Conservation (phyloP, 306 rosid genomes). For the Ammopiptanthus mongolicus region DNA sequence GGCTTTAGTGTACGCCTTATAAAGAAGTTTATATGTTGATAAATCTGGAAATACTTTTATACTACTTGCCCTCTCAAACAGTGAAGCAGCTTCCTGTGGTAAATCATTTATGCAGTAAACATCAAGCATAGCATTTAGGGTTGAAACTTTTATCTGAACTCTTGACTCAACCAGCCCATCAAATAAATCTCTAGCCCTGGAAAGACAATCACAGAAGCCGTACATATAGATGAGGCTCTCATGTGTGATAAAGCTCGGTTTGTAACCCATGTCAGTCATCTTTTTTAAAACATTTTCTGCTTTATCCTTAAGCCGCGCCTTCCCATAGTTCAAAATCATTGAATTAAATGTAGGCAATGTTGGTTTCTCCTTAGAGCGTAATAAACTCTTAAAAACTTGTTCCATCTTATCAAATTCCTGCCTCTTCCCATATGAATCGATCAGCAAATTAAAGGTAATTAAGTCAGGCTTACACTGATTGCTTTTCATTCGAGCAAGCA, state of each 20-base stretch:
- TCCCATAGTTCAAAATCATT: slow-evolving; percentile 89
- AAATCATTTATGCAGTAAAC: slow-evolving; percentile 88
- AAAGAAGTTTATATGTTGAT: slow-evolving; percentile 85
- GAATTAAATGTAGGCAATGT: slow-evolving; percentile 87
- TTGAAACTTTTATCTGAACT: slow-evolving; percentile 61
- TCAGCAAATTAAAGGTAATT: slow-evolving; percentile 75
- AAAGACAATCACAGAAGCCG: slow-evolving; percentile 71
- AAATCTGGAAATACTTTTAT: slow-evolving; percentile 46
- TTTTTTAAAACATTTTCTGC: slow-evolving; percentile 55
- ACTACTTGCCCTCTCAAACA: slow-evolving; percentile 48
- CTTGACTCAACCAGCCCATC: slow-evolving; percentile 57
- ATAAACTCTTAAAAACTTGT: slow-evolving; percentile 83
- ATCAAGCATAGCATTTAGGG: slow-evolving; percentile 85
- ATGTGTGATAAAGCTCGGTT: slow-evolving; percentile 67
- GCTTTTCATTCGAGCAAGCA: slow-evolving; percentile 76
- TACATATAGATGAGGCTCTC: slow-evolving; percentile 83
- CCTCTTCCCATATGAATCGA: slow-evolving; percentile 90
- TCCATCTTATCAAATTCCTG: slow-evolving; percentile 93
- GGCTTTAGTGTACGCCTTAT: slow-evolving; percentile 84
- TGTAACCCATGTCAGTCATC: slow-evolving; percentile 70
- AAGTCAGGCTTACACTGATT: slow-evolving; percentile 71
- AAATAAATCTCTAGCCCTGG: slow-evolving; percentile 69
- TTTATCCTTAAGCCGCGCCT: slow-evolving; percentile 68
- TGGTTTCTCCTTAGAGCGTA: slow-evolving; percentile 72
- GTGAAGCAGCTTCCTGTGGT: slow-evolving; percentile 71